These are phyloP conservation scores for Sporothrix humicola DNA, from an alignment of 2,329 filamentous ascomycete species.

Conservation along the genomic window DNA sequence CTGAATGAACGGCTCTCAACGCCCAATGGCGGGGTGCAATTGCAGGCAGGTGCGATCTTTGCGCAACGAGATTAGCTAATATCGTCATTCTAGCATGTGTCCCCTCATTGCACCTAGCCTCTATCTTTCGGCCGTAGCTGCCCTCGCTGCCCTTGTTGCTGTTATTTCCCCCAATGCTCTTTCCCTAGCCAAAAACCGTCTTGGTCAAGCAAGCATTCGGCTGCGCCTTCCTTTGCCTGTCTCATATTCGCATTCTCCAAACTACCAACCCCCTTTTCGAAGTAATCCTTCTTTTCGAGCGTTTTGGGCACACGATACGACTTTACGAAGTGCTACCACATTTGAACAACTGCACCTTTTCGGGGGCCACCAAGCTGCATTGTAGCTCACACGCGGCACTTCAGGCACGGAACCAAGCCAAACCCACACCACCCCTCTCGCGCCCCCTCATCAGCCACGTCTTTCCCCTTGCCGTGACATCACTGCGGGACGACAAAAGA, in stretches of 20 bases:
- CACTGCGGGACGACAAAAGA: conserved; percentile 11
- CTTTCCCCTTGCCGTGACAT: conserved; percentile 9
- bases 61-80: conserved; percentile 8
- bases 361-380: background rate
- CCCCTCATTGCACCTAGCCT: background rate
- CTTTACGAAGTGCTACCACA: conserved; percentile 6
- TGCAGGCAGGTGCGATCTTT: background rate
- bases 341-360: background rate
- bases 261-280: background rate
- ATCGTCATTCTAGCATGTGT: conserved; percentile 1
- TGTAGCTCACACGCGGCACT: background rate
- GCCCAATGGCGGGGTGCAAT: conserved; percentile 12
- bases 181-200: background rate
- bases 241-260: background rate
- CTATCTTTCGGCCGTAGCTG: background rate
- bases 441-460: background rate
- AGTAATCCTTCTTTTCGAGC: background rate
- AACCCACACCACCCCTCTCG: background rate
- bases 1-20: background rate
- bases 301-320: background rate
- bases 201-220: background rate
- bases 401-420: background rate
- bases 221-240: conserved; percentile 6
- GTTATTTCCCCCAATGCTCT: background rate
- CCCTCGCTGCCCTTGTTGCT: background rate